phyloP scores from a whole-genome alignment of 306 rosid genomes.

The Vachellia collinsii region DNA sequence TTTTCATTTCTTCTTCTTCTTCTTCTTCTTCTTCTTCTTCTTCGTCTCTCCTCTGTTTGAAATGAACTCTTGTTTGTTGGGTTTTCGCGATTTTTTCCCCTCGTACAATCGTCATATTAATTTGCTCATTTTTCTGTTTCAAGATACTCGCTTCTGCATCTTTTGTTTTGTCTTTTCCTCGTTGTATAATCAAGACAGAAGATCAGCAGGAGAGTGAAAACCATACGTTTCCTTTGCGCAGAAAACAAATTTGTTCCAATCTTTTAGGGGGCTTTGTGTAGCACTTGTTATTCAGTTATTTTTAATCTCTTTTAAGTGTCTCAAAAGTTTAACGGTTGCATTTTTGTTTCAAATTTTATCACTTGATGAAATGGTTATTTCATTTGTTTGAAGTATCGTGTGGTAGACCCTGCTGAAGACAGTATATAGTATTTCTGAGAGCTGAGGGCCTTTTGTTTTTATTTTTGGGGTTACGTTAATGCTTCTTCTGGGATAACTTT shows the following conservation, averaged over 20 bases:
- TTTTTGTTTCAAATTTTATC: not conserved
- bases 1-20: not conserved
- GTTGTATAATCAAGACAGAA: not conserved
- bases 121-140: not conserved
- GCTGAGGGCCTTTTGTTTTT: not conserved
- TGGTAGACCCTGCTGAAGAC: not conserved
- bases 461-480: not conserved
- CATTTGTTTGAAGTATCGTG: not conserved
- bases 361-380: not conserved
- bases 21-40: not conserved
- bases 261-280: not conserved
- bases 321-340: not conserved
- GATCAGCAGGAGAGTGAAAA: not conserved
- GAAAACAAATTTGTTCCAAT: not conserved
- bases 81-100: not conserved
- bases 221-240: not conserved
- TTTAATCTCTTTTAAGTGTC: not conserved
- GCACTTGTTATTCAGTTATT: slow-evolving; percentile 6
- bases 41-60: not conserved
- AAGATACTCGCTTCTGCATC: not conserved
- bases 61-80: not conserved
- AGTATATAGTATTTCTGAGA: not conserved
- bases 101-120: not conserved
- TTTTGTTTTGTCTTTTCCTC: too few relatives aligned
- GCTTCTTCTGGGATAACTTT: slow-evolving; percentile 10